Base-by-base conservation (phyloP, 495 filamentous ascomycete species). In the Lasiosphaeria ovina region DNA sequence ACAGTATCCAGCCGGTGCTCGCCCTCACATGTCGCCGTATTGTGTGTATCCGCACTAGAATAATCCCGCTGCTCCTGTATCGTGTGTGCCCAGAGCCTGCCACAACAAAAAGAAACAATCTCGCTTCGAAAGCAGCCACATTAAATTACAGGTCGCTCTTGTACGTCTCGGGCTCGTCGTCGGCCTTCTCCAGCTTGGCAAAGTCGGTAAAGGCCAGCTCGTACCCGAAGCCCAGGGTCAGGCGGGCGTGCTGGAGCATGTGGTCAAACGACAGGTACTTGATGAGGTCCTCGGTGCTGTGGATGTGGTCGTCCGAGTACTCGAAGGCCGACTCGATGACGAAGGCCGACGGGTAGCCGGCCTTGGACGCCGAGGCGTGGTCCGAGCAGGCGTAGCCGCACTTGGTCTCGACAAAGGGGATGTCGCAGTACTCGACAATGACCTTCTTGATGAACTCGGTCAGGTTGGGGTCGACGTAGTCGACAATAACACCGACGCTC, bases 381-480 rank as follows among this genome's bases (percentile, higher is more conserved):
- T 98, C 94, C 4, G 90, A 94, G 80, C 94, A 98, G 31, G 95
- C 94, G 67, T 98, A 98, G 33, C 95, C 95, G 73, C 94, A 99
- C 76, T 93, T 90, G 32, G 93, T 97, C 70, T 93, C 83, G 63
- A 93, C 83, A 66, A 85, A 98, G 0, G 92, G 91, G 58, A 98
- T 93, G 32, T 86, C 81, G 74, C 94, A 98, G 75, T 97, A 98
- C 84, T 87, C 84, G 34, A 82, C 89, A 52, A 96, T 88, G 42
- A 97, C 81, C 66, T 87, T 80, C 81, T 97, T 97, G 79, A 98
- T 95, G 74, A 97, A 99, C 4, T 84, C 78, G 3, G 94, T 98
- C 60, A 99, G 78, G 44, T 77, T 84, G 3, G 82, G 78, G 68
- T 97, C 88, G 31, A 98, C 95, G 68, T 79, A 98, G 73, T 99